Evolutionary conservation across 495 filamentous ascomycete genomes (phyloP).

Genomic region (Penicillium macrosclerotiorum): DNA sequence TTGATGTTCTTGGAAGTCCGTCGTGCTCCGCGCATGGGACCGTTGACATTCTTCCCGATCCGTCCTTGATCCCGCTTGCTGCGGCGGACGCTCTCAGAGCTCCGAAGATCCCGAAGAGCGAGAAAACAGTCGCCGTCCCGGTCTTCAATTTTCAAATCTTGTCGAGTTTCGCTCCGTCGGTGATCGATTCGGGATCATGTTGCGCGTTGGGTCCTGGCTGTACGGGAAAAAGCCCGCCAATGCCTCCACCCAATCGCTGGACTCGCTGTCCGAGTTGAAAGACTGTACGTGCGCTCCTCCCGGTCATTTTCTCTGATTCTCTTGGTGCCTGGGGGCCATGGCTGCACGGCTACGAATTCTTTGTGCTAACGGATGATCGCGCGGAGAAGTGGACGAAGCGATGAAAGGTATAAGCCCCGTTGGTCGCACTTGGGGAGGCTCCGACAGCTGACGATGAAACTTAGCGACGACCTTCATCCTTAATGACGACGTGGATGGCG

Average conservation of each 20-base stretch:
- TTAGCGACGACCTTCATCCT: constrained; percentile 67
- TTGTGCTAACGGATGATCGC: constrained; percentile 17
- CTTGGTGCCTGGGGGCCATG: neutral
- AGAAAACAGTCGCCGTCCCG: too few relatives aligned
- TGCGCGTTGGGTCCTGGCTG: constrained; percentile 55
- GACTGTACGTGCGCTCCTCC: constrained; percentile 47
- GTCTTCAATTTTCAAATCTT: too few relatives aligned
- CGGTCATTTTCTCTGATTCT: neutral
- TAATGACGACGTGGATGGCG: constrained; percentile 88
- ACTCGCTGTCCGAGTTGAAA: constrained; percentile 56
- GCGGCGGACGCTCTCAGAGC: too few relatives aligned
- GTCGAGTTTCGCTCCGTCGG: too few relatives aligned
- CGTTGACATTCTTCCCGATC: constrained; percentile 33
- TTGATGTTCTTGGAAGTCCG: constrained; percentile 25
- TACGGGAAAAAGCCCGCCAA: constrained; percentile 51
- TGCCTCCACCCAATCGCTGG: constrained; percentile 56
- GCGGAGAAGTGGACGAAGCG: constrained; percentile 57
- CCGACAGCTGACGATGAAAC: neutral
- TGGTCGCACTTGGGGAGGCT: neutral
- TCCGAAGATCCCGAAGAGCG: too few relatives aligned
- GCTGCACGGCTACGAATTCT: constrained; percentile 2
- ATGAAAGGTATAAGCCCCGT: constrained; percentile 53
- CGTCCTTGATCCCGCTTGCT: constrained; percentile 15
- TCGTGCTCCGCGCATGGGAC: constrained; percentile 24
- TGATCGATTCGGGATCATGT: constrained; percentile 27